phyloP scores from a whole-genome alignment of 805 yeast genomes.

The Groenewaldozyma salmanticensis region DNA sequence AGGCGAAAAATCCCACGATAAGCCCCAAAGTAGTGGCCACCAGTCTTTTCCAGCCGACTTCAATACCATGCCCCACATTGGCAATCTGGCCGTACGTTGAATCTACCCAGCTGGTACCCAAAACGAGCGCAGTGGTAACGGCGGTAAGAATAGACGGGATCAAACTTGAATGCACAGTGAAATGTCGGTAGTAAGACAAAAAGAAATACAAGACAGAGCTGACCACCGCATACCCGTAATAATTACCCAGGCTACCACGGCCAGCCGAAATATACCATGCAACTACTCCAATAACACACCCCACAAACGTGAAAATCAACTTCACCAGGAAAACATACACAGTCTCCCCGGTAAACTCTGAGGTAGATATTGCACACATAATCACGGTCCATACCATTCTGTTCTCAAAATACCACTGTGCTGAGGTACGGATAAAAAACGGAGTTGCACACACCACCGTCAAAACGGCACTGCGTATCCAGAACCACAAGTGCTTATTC shows the following conservation, averaged over 20 bases:
- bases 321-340: constrained; percentile 21
- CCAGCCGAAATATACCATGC: constrained; percentile 28
- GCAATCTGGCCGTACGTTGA: constrained; percentile 6
- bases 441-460: constrained; percentile 19
- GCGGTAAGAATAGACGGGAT: constrained; percentile 22
- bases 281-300: constrained; percentile 24
- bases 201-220: constrained; percentile 19
- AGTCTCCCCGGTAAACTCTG: constrained; percentile 26
- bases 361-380: constrained; percentile 20
- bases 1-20: constrained; percentile 21
- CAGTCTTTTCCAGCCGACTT: constrained; percentile 26
- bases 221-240: constrained; percentile 24
- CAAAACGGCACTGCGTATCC: constrained; percentile 19
- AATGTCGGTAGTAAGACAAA: constrained; percentile 23
- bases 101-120: constrained; percentile 25
- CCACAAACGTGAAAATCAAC: constrained; percentile 22
- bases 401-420: constrained; percentile 15
- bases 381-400: constrained; percentile 25
- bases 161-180: constrained; percentile 19
- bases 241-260: constrained; percentile 22
- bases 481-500: constrained; percentile 13
- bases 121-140: constrained; percentile 22
- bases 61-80: constrained; percentile 21
- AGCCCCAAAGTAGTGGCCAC: constrained; percentile 24
- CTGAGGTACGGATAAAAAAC: constrained; percentile 17